Percentiles rank a stretch among this genome's conserved stretches.
These are phyloP conservation scores for Cokeromyces recurvatus DNA, from an alignment of 371 early-diverging fungal species.

Conservation along the genomic window DNA sequence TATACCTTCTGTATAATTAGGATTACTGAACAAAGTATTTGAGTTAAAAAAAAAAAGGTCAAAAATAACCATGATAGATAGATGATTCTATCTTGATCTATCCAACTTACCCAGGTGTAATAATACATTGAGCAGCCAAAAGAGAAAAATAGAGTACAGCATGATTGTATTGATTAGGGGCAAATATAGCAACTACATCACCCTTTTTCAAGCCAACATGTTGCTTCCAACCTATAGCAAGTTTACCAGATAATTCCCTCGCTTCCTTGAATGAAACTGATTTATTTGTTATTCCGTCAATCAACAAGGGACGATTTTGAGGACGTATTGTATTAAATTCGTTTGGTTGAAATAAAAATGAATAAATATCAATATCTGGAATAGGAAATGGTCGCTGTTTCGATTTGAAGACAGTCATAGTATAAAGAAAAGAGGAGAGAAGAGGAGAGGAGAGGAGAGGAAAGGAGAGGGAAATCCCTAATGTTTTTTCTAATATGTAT, in stretches of 20 bases:
- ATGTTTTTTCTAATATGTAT: too few relatives aligned
- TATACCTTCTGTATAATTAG: slow-evolving; percentile 36
- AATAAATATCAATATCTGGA: slow-evolving; percentile 62
- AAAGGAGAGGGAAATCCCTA: too few relatives aligned
- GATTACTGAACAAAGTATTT: slow-evolving; percentile 20
- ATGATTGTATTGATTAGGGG: slow-evolving; percentile 61
- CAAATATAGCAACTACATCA: slow-evolving; percentile 68
- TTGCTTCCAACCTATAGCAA: slow-evolving; percentile 37
- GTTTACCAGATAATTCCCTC: slow-evolving; percentile 46
- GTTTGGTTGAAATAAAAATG: slow-evolving; percentile 50
- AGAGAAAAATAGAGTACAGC: slow-evolving; percentile 34
- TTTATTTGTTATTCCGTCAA: slow-evolving; percentile 55
- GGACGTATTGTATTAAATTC: slow-evolving; percentile 25
- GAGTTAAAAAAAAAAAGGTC: not conserved
- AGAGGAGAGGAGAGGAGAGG: too few relatives aligned
- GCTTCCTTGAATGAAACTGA: slow-evolving; percentile 57
- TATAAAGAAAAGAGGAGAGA: too few relatives aligned
- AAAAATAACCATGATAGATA: too few relatives aligned
- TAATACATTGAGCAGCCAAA: slow-evolving; percentile 31
- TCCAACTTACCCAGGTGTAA: slow-evolving; percentile 24
- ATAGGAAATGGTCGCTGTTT: slow-evolving; percentile 25
- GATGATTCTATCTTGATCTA: too few relatives aligned
- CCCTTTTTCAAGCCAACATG: slow-evolving; percentile 59
- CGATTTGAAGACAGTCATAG: slow-evolving; percentile 15
- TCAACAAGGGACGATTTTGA: slow-evolving; percentile 34